Percentiles rank a stretch among this genome's conserved stretches.
Evolutionary conservation across 2,329 filamentous ascomycete species (phyloP).

Genomic region (Pseudopithomyces chartarum): DNA sequence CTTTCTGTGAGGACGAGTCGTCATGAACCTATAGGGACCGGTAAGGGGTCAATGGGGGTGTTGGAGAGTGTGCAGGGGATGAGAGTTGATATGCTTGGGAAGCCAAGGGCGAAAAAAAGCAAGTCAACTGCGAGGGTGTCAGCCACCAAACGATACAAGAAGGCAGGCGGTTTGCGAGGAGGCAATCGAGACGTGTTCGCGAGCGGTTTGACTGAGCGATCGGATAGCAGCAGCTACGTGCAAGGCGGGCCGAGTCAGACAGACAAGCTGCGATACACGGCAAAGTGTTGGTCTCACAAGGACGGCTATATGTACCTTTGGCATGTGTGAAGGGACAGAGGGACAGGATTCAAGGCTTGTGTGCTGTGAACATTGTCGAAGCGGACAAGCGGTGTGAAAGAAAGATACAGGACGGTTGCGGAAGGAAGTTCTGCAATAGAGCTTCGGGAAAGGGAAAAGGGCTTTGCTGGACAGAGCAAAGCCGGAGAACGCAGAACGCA

Average conservation of each 20-base stretch:
- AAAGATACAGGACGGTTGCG: constrained; percentile 35
- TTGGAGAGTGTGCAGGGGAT: constrained; percentile 18
- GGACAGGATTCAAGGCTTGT: constrained; percentile 33
- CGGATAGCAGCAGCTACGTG: constrained; percentile 37
- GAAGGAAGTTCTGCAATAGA: constrained; percentile 34
- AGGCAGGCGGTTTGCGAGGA: constrained; percentile 40
- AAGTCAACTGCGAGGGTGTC: constrained; percentile 40
- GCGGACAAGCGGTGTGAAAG: constrained; percentile 38
- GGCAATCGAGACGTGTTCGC: constrained; percentile 47
- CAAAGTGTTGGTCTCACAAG: constrained; percentile 26
- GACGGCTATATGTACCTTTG: constrained; percentile 38
- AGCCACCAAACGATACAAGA: constrained; percentile 45
- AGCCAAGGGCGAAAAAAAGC: constrained; percentile 36
- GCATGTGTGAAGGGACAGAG: constrained; percentile 33
- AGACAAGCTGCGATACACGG: constrained; percentile 28
- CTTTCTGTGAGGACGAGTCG: constrained; percentile 27
- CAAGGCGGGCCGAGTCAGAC: constrained; percentile 41
- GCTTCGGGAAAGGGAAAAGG: constrained; percentile 25
- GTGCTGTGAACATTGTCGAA: constrained; percentile 36
- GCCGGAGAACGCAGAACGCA: too few relatives aligned
- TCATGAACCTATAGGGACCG: constrained; percentile 29
- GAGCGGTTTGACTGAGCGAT: constrained; percentile 40
- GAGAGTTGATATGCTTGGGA: constrained; percentile 30
- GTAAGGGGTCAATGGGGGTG: constrained; percentile 17
- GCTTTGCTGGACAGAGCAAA: constrained; percentile 42